Conservation (phyloP, 177 flowering plant genomes). For the Vitis hybrid region DNA sequence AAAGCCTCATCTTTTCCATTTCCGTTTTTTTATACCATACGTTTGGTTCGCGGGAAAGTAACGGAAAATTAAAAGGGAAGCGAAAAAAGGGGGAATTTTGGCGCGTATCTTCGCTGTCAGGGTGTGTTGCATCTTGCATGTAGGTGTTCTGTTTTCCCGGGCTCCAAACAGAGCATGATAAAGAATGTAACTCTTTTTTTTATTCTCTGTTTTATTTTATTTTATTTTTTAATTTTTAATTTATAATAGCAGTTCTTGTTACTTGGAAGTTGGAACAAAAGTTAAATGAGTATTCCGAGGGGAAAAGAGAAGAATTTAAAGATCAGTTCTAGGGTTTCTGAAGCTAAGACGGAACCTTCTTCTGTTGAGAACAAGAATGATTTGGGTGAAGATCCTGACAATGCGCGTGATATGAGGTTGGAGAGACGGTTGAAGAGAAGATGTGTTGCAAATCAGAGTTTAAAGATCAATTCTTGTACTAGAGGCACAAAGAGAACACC, state of each 20-base stretch:
- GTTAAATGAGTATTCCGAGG: too few species aligned
- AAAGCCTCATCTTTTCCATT: neutral
- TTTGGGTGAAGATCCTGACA: neutral
- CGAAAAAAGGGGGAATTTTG: too few species aligned
- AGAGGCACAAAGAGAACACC: neutral
- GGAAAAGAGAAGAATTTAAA: too few species aligned
- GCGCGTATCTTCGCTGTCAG: neutral
- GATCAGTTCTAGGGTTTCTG: neutral
- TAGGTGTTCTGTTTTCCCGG: neutral
- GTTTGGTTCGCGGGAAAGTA: slow-evolving; percentile 1
- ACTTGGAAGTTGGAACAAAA: too few species aligned
- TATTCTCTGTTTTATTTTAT: too few species aligned
- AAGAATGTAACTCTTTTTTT: too few species aligned
- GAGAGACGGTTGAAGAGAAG: slow-evolving; percentile 11
- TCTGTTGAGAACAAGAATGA: neutral
- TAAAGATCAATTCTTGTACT: neutral
- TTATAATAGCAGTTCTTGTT: too few species aligned
- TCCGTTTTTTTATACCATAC: neutral
- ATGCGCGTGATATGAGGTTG: slow-evolving; percentile 6
- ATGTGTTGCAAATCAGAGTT: neutral
- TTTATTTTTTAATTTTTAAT: too few species aligned
- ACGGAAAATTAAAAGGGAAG: neutral
- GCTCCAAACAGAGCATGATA: neutral
- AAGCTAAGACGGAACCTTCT: neutral
- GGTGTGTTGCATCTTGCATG: neutral